Evolutionary conservation across 2,329 filamentous ascomycete species (phyloP).

Genomic region (Botrytis byssoidea): DNA sequence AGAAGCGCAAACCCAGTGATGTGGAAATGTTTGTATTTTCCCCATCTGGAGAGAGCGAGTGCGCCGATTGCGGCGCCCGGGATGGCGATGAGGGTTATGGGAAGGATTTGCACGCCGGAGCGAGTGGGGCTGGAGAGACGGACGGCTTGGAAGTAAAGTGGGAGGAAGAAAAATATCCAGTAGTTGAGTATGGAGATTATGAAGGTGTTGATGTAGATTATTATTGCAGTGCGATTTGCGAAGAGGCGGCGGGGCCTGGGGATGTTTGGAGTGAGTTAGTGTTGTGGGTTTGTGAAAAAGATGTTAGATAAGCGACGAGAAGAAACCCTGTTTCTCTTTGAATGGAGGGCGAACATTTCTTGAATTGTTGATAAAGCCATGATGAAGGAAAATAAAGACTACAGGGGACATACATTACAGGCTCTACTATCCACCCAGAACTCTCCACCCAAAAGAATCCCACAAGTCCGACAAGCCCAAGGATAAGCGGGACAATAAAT

Average conservation of each 20-base stretch:
- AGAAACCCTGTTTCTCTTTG: too few species aligned
- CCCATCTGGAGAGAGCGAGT: constrained; percentile 14
- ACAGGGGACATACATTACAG: not conserved
- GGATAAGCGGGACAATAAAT: not conserved
- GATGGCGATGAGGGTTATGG: constrained; percentile 41
- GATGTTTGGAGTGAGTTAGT: not conserved
- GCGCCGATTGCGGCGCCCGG: constrained; percentile 36
- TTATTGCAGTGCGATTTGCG: constrained; percentile 21
- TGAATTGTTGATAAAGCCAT: too few species aligned
- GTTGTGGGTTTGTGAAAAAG: not conserved
- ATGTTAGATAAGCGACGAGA: too few species aligned
- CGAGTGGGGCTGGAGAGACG: constrained; percentile 50
- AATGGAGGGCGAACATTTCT: too few species aligned
- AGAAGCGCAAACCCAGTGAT: constrained; percentile 34
- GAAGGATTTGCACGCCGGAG: constrained; percentile 54
- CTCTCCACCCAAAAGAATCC: not conserved
- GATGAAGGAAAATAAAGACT: not conserved
- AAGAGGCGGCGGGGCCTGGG: constrained; percentile 20
- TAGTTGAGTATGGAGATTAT: constrained; percentile 41
- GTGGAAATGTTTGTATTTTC: constrained; percentile 38
- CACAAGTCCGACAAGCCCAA: not conserved
- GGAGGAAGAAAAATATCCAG: constrained; percentile 44
- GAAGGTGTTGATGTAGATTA: constrained; percentile 41
- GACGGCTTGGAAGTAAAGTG: constrained; percentile 49
- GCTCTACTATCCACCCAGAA: not conserved